Evolutionary conservation across 1,284 basidiomycete species (phyloP), one percentile per base, ranked within the genome.

Genomic region (Melanopsichium pennsylvanicum): DNA sequence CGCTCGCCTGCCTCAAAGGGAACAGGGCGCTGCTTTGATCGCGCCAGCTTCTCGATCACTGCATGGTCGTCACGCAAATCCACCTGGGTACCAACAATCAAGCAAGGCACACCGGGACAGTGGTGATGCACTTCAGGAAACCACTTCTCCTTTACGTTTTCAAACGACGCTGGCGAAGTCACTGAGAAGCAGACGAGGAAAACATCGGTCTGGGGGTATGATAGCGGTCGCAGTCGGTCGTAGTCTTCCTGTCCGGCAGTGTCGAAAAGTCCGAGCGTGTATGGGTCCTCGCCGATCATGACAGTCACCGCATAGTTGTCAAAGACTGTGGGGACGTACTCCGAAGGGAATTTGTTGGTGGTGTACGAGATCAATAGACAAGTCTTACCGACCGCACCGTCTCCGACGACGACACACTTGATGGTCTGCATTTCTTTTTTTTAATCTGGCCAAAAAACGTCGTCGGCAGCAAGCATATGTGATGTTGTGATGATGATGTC

Each of bases 121-220:
- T 99, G 95, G 83, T 98, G 95, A 82, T 94, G 93, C 45, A 98
- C 95, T 85, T 99, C 96, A 23, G 95, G 96, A 87, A 97, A 97
- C 95, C 95, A 99, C 83, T 99, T 99, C 84, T 98, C 95, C 87
- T 96, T 97, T 78, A 99, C 95, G 89, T 99, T 98, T 84, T 99
- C 95, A 81, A 97, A 99, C 47, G 93, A 97, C 32, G 96, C 94
- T 5, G 95, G 96, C 21, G 92, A 95, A 27, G 94, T 97, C 72
- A 99, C 96, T 80, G 92, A 95, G 86, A 97, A 99, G 85, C 95
- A 99, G 74, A 99, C 94, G 55, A 99, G 87, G 87, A 99, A 98
- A 54, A 98, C 95, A 81, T 99, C 96, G 70, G 95, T 99, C 85
- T 98, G 95, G 22, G 95, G 95, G 86, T 99, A 99, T 81, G 94